These are phyloP conservation scores for Tolypocladium inflatum DNA, from an alignment of 2,329 filamentous ascomycete genomes.

Conservation along the genomic window DNA sequence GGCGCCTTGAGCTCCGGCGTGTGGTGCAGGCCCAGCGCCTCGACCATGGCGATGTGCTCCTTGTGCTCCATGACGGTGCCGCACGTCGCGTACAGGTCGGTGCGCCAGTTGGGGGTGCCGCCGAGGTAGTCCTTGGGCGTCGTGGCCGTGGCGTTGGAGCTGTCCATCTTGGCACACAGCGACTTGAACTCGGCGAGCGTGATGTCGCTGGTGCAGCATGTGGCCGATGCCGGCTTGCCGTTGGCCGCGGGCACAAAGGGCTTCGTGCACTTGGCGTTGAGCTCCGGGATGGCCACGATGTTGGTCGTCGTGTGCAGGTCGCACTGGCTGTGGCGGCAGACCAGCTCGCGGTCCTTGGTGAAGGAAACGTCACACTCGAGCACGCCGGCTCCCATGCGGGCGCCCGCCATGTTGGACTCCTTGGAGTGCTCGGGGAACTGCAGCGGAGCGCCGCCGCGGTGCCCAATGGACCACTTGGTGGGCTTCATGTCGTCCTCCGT, in stretches of 20 bases:
- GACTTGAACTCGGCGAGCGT: constrained; percentile 57
- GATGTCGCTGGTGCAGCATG: constrained; percentile 64
- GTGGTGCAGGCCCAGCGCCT: constrained; percentile 50
- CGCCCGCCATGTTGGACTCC: constrained; percentile 50
- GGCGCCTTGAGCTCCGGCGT: constrained; percentile 61
- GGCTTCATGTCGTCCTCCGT: constrained; percentile 41
- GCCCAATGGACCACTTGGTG: constrained; percentile 49
- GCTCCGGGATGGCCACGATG: constrained; percentile 50
- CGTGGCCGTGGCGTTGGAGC: constrained; percentile 46
- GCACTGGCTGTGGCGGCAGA: constrained; percentile 59
- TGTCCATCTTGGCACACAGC: constrained; percentile 64
- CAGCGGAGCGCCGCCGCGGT: constrained; percentile 52
- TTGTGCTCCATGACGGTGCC: constrained; percentile 51
- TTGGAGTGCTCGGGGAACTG: constrained; percentile 56
- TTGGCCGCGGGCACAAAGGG: constrained; percentile 49
- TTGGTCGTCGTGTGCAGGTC: constrained; percentile 62
- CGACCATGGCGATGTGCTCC: constrained; percentile 51
- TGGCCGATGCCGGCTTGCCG: constrained; percentile 44
- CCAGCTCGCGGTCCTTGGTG: constrained; percentile 54
- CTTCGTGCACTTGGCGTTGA: constrained; percentile 53
- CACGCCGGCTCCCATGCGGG: constrained; percentile 58
- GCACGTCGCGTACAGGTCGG: constrained; percentile 57
- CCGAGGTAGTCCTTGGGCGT: constrained; percentile 47
- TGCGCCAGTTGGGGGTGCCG: constrained; percentile 52
- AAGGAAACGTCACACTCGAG: constrained; percentile 61